A percentile compares a stretch with the other conserved stretches of the same genome.
Conservation (phyloP, 495 filamentous ascomycete species). For the Xylaria longipes region DNA sequence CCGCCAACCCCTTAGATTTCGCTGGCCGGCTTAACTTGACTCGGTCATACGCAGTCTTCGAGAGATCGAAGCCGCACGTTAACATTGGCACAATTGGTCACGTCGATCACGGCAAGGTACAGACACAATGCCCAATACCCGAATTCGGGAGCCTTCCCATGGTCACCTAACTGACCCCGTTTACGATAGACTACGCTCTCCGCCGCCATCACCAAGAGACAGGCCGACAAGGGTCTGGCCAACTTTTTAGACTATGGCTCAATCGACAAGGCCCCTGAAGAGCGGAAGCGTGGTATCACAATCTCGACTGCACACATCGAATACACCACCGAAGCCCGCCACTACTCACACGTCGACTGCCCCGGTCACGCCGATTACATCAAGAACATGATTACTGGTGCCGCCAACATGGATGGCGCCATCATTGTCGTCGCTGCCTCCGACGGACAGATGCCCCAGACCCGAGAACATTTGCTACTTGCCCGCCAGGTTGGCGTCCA, state of each 20-base stretch:
- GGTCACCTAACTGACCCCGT: background rate
- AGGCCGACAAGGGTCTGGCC: constrained; percentile 90
- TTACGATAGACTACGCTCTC: constrained; percentile 86
- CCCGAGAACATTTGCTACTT: constrained; percentile 95
- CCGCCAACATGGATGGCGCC: constrained; percentile 96
- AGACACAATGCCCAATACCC: constrained; percentile 2
- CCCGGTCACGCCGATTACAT: constrained; percentile 99
- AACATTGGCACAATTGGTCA: constrained; percentile 99
- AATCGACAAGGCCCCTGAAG: constrained; percentile 98
- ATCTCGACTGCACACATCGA: constrained; percentile 98
- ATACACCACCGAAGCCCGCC: constrained; percentile 87
- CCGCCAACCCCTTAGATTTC: constrained; percentile 68
- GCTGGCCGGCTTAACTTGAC: constrained; percentile 67
- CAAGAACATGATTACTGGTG: constrained; percentile 99
- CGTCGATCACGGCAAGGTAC: constrained; percentile 98
- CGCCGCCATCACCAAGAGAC: constrained; percentile 96
- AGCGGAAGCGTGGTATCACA: constrained; percentile 99
- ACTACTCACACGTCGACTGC: constrained; percentile 99
- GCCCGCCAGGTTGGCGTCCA: constrained; percentile 98
- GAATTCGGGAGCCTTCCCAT: background rate
- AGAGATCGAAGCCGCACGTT: constrained; percentile 95
- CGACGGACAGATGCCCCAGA: constrained; percentile 99
- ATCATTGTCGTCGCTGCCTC: constrained; percentile 98
- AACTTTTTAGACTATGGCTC: constrained; percentile 94
- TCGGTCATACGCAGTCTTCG: constrained; percentile 76